phyloP scores from a whole-genome alignment of 2,329 filamentous ascomycete genomes.

The Arthrobotrys entomopaga region DNA sequence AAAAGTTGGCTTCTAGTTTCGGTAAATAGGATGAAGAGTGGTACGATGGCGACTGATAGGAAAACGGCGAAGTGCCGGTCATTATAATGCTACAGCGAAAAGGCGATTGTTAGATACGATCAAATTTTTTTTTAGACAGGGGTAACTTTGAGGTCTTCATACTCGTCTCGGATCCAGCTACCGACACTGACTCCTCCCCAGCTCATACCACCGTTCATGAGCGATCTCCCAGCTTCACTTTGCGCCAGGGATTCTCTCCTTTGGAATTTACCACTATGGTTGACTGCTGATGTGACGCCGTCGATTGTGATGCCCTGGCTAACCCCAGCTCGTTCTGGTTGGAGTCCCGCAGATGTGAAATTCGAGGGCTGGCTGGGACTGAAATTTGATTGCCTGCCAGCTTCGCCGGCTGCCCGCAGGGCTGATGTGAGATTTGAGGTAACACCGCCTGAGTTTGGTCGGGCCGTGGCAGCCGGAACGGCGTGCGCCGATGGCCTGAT shows the following conservation, averaged over 20 bases:
- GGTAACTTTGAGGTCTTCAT: constrained; percentile 65
- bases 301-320: constrained; percentile 54
- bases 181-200: constrained; percentile 97
- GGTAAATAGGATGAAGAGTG: constrained; percentile 97
- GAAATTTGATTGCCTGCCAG: constrained; percentile 49
- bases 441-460: constrained; percentile 47
- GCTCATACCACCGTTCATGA: constrained; percentile 77
- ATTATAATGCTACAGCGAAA: constrained; percentile 80
- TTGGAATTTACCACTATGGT: constrained; percentile 53
- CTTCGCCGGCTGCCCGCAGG: constrained; percentile 46
- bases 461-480: constrained; percentile 34
- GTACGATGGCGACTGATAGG: constrained; percentile 89
- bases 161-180: constrained; percentile 98
- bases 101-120: constrained; percentile 21
- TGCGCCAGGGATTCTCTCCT: constrained; percentile 64
- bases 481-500: constrained; percentile 54
- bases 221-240: constrained; percentile 62
- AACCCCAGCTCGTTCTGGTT: constrained; percentile 39
- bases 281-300: constrained; percentile 47
- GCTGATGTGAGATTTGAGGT: constrained; percentile 54
- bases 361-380: constrained; percentile 51
- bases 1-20: constrained; percentile 96
- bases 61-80: constrained; percentile 93
- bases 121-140: neutral
- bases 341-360: constrained; percentile 51